Evolutionary conservation across 305 asterid species (phyloP), one percentile per base, ranked within the genome.

Genomic region (Fraxinus dipetala): DNA sequence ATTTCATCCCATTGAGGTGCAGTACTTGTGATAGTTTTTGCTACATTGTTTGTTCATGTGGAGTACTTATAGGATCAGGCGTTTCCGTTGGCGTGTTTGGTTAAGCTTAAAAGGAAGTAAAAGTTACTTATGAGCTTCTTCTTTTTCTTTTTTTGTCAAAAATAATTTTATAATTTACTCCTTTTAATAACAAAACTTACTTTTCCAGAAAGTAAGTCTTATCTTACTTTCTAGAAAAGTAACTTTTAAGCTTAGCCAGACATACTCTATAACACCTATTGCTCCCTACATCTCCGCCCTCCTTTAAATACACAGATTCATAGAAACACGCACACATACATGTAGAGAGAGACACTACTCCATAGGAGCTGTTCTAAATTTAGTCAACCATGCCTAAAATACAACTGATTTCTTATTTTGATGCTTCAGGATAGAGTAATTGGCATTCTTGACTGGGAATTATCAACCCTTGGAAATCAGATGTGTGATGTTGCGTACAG

Each of bases 401-500:
- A 59, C 69, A 31, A 72, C 10, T 10, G 30, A 43, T 43, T 45
- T 26, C 32, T 18, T 86, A 34, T 70, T 65, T 76, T 63, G 78
- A 56, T 83, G 65, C 38, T 89, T 84, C 98, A 96, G 99, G 97
- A 93, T 90, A 88, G 92, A 86, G 99, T 96, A 82, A 94, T 96
- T 72, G 99, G 98, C 74, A 88, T 96, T 84, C 92, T 96, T 74
- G 99, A 96, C 84, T 96, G 98, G 99, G 99, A 96, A 84, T 87
- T 96, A 54, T 94, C 99, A 51, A 96, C 99, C 32, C 87, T 96
- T 70, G 99, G 98, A 77, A 96, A 94, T 90, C 98, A 96, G 85
- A 94, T 96, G 98, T 92, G 94, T 48, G 99, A 96, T 74, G 95
- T 96, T 88, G 98, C 99, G 11, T 88, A 90, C 88, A 94, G 97